Base-by-base conservation (phyloP, 495 filamentous ascomycete genomes). In the Tuber calosporum region DNA sequence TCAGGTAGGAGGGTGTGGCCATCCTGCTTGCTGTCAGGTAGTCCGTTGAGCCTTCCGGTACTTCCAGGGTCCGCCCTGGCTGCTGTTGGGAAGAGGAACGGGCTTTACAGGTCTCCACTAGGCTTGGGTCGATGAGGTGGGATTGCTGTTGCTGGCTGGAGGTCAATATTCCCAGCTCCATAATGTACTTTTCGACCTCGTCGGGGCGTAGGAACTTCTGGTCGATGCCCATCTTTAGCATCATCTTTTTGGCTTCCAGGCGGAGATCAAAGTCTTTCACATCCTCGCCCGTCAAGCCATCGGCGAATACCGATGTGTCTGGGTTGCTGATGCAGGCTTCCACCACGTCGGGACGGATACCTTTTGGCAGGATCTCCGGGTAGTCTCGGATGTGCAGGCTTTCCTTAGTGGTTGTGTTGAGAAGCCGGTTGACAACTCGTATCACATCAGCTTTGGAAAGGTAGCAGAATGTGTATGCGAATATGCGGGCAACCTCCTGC, bases 171-270 rank as follows among this genome's bases (percentile, higher is more conserved):
- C 89, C 89, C 41, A 86, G 84, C 79, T 87, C 83, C 70, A 83
- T 82, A 26, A 94, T 85, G 81, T 89, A 93, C 15, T 87, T 84
- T 81, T 93, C 89, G 7, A 93, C 88, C 77, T 93, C 92, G 68
- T 88, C 84, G 7, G 89, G 84, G 75, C 93, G 90, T 75, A 91
- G 90, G 86, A 89, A 94, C 69, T 92, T 90, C 36, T 90, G 90
- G 53, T 88, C 85, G 79, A 89, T 85, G 0, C 86, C 87, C 30
- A 84, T 73, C 30, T 77, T 82, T 43, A 84, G 79, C 43, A 85
- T 80, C 83, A 85, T 82, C 74, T 85, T 82, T 66, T 81, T 76
- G 68, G 75, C 74, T 19, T 81, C 80, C 43, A 84, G 82, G 42
- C 75, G 76, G 58, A 85, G 71, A 34, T 71, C 43, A 40, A 70